Evolutionary conservation across 2,329 filamentous ascomycete species (phyloP).

Genomic region (Talaromyces atroroseus): DNA sequence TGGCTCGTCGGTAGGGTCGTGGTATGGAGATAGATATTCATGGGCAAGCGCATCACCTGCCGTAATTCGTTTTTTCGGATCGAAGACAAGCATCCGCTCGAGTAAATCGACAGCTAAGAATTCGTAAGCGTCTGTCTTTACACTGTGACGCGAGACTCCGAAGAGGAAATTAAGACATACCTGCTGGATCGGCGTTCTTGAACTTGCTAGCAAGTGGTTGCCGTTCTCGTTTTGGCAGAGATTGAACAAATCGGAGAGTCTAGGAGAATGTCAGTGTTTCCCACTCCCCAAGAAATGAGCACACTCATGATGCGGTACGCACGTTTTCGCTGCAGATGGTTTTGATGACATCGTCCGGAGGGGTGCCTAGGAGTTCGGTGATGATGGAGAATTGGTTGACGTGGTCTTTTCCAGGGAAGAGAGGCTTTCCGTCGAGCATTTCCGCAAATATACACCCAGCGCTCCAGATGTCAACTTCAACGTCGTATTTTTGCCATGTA

Average conservation of each 20-base stretch:
- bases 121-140: slow-evolving; percentile 12
- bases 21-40: slow-evolving; percentile 92
- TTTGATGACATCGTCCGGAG: slow-evolving; percentile 96
- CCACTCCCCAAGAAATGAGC: not conserved
- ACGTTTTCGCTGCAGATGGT: slow-evolving; percentile 98
- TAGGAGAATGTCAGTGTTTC: slow-evolving; percentile 31
- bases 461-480: slow-evolving; percentile 99
- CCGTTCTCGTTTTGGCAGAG: slow-evolving; percentile 87
- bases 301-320: slow-evolving; percentile 31
- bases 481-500: slow-evolving; percentile 99
- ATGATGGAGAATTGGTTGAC: slow-evolving; percentile 99
- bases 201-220: slow-evolving; percentile 85
- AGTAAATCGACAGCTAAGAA: slow-evolving; percentile 77
- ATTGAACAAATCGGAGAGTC: slow-evolving; percentile 96
- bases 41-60: slow-evolving; percentile 81
- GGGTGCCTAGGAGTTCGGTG: slow-evolving; percentile 91
- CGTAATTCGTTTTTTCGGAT: slow-evolving; percentile 91
- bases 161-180: slow-evolving; percentile 44
- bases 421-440: slow-evolving; percentile 96
- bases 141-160: not conserved
- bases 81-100: slow-evolving; percentile 96
- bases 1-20: slow-evolving; percentile 95
- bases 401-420: slow-evolving; percentile 98
- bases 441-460: slow-evolving; percentile 98
- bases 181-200: slow-evolving; percentile 82